Evolutionary conservation across 768 basidiomycete genomes (phyloP), one percentile per base, ranked within the genome.

Genomic region (Podaxis rugospora): DNA sequence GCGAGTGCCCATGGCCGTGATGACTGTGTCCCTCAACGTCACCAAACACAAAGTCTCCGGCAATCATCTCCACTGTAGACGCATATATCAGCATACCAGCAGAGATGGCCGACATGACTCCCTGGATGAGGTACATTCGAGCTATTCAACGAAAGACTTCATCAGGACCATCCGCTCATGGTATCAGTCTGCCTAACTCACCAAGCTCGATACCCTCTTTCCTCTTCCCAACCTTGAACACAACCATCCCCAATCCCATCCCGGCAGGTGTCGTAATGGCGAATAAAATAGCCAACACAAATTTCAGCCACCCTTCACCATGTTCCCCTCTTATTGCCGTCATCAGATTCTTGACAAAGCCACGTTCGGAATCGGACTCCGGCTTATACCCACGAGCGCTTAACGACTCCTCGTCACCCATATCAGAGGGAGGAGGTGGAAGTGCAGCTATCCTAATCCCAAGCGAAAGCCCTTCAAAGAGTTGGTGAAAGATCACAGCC

Each of bases 41-140:
- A 40, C 90, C 88, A 73, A 89, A 88, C 46, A 93, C 88, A 65
- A 93, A 92, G 71, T 93, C 91, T 2, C 84, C 91, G 0, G 89
- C 91, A 55, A 93, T 82, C 88, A 93, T 93, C 78, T 93, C 92
- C 5, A 93, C 90, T 9, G 86, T 89, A 10, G 88, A 83, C 0
- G 88, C 91, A 66, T 92, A 93, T 49, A 88, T 91, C 52, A 93
- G 80, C 87, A 93, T 86, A 2, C 91, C 90, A 0, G 90, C 89
- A 0, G 88, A 90, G 35, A 92, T 77, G n/a, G 89, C 89, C 5
- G 85, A 87, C 87, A 92, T 86, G 47, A 92, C 67, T 21, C 91
- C 91, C 68, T 89, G 86, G 0, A 79, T 78, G 14, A 89, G 77
- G 39, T 76, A 72, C 70, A 87, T 75, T n/a, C 76, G 75, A 9